phyloP scores from a whole-genome alignment of 192 early-diverging fungal genomes.

The Coemansia sp. region DNA sequence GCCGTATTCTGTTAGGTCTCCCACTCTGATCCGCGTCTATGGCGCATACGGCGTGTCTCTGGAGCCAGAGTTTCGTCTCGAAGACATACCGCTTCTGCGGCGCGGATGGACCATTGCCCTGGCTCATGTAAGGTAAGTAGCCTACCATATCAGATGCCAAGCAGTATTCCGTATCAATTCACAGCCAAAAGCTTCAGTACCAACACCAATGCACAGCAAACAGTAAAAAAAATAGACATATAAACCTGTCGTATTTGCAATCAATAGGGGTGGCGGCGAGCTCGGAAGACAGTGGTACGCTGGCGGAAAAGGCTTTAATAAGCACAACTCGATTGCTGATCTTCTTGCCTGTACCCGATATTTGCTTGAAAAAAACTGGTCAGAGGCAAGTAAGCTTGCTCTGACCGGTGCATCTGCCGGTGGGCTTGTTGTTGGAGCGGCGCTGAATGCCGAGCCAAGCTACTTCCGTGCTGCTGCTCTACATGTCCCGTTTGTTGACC shows the following conservation, averaged over 20 bases:
- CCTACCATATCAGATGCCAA: no score
- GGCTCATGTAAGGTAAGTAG: slow-evolving; percentile 66
- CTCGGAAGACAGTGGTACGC: slow-evolving; percentile 78
- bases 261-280: slow-evolving; percentile 71
- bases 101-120: slow-evolving; percentile 80
- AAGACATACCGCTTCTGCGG: slow-evolving; percentile 73
- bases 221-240: not conserved
- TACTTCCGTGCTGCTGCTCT: slow-evolving; percentile 74
- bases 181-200: no score
- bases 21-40: slow-evolving; percentile 69
- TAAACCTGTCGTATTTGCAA: not conserved
- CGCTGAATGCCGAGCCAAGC: slow-evolving; percentile 63
- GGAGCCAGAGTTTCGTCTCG: slow-evolving; percentile 74
- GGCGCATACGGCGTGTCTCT: slow-evolving; percentile 79
- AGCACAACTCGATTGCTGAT: slow-evolving; percentile 73
- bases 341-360: slow-evolving; percentile 67
- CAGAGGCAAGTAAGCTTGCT: slow-evolving; percentile 58
- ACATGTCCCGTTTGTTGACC: slow-evolving; percentile 84
- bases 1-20: no score
- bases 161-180: no score
- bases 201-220: no score
- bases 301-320: slow-evolving; percentile 67
- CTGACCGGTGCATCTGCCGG: slow-evolving; percentile 77
- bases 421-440: slow-evolving; percentile 72
- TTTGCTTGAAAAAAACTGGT: slow-evolving; percentile 60